Conservation (phyloP, 805 yeast genomes). For the Lipomyces sp. region DNA sequence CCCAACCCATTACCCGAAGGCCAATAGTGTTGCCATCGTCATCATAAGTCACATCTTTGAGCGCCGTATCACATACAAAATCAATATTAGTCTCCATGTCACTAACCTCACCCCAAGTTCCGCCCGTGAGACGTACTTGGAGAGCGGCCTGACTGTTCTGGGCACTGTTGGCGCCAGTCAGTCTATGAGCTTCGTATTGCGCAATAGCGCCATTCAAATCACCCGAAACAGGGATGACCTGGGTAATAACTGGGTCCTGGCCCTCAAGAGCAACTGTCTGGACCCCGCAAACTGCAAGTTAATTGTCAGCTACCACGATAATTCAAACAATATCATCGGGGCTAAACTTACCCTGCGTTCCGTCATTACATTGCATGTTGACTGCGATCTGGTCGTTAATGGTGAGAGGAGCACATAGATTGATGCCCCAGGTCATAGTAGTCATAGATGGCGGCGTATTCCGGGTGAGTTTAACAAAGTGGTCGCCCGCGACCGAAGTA, state of each 20-base stretch:
- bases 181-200: conserved; percentile 13
- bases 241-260: conserved; percentile 54
- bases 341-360: conserved; percentile 54
- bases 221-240: conserved; percentile 58
- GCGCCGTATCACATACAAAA: conserved; percentile 43
- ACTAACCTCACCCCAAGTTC: conserved; percentile 70
- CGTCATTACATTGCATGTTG: conserved; percentile 62
- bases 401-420: conserved; percentile 64
- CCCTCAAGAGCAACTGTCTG: conserved; percentile 61
- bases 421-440: conserved; percentile 67
- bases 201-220: conserved; percentile 41
- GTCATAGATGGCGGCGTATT: conserved; percentile 83
- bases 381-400: conserved; percentile 44
- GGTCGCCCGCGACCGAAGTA: conserved; percentile 56
- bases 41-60: conserved; percentile 33
- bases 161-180: conserved; percentile 10
- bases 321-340: neutral
- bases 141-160: conserved; percentile 25
- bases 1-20: conserved; percentile 41
- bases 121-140: conserved; percentile 53
- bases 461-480: conserved; percentile 48
- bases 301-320: neutral
- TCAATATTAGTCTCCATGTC: conserved; percentile 45
- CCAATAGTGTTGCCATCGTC: conserved; percentile 38
- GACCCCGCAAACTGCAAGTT: conserved; percentile 65